Conservation (phyloP, 352 stramenopile species). For the Pythium plurisporium region DNA sequence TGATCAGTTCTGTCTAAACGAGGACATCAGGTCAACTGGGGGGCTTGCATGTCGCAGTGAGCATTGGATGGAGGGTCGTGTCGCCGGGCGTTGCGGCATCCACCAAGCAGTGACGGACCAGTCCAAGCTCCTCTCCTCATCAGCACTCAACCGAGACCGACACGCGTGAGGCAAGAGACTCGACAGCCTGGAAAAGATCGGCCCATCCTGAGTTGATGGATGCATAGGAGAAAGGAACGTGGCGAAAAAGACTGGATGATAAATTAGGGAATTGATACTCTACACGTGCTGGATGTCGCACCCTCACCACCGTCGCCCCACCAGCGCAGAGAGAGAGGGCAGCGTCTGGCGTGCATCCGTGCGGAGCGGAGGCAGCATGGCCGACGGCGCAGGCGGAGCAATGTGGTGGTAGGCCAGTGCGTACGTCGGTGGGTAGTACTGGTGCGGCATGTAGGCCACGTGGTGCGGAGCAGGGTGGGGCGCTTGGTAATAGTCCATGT, state of each 20-base stretch:
- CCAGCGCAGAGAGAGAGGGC: constrained; percentile 15
- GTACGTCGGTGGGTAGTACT: background rate
- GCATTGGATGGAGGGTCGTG: background rate
- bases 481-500: constrained; percentile 12
- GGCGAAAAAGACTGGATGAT: constrained; percentile 2
- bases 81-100: background rate
- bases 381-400: background rate
- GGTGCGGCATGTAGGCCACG: background rate
- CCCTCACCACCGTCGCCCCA: constrained; percentile 16
- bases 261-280: constrained; percentile 14
- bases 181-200: too few relatives aligned
- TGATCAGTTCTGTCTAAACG: too few relatives aligned
- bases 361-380: constrained; percentile 18
- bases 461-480: background rate
- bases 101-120: too few relatives aligned
- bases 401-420: background rate
- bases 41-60: background rate
- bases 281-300: background rate
- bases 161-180: too few relatives aligned
- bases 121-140: background rate
- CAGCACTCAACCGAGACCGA: background rate
- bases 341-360: constrained; percentile 10
- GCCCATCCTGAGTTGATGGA: background rate
- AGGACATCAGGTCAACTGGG: too few relatives aligned
- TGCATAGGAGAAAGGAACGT: background rate